A percentile compares a stretch with the other conserved stretches of the same genome.
Conservation (phyloP, 2,329 filamentous ascomycete genomes). For the Fusarium oligoseptatum region DNA sequence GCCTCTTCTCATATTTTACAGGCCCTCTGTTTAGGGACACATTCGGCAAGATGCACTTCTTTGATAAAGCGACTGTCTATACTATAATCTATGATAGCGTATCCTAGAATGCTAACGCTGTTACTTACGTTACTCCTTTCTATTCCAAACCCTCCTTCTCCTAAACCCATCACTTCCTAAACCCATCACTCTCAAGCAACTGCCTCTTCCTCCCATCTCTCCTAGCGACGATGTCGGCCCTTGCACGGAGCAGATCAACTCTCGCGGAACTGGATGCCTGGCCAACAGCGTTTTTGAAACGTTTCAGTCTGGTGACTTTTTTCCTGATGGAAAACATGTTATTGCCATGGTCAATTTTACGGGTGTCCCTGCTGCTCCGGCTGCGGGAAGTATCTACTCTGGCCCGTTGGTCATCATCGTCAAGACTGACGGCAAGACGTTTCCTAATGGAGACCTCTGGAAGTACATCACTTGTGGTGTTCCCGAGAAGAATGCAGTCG, state of each 20-base stretch:
- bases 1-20: not conserved
- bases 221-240: not conserved
- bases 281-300: not conserved
- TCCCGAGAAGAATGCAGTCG: slow-evolving; percentile 46
- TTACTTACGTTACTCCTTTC: not conserved
- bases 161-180: slow-evolving; percentile 13
- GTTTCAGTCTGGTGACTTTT: slow-evolving; percentile 46
- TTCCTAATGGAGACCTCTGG: slow-evolving; percentile 60
- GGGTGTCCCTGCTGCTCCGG: slow-evolving; percentile 56
- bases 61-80: not conserved
- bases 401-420: slow-evolving; percentile 58
- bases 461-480: slow-evolving; percentile 62
- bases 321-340: slow-evolving; percentile 59
- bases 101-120: not conserved
- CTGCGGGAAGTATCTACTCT: slow-evolving; percentile 56
- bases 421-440: slow-evolving; percentile 56
- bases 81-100: not conserved
- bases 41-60: not conserved
- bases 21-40: not conserved
- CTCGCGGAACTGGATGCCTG: slow-evolving; percentile 15
- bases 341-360: slow-evolving; percentile 54
- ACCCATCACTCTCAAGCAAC: slow-evolving; percentile 6
- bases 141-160: not conserved
- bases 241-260: slow-evolving; percentile 3
- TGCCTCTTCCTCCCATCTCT: slow-evolving; percentile 18